A percentile compares a stretch with the other conserved stretches of the same genome.
Conservation (phyloP, 2,329 filamentous ascomycete genomes). For the Fusarium sp. region DNA sequence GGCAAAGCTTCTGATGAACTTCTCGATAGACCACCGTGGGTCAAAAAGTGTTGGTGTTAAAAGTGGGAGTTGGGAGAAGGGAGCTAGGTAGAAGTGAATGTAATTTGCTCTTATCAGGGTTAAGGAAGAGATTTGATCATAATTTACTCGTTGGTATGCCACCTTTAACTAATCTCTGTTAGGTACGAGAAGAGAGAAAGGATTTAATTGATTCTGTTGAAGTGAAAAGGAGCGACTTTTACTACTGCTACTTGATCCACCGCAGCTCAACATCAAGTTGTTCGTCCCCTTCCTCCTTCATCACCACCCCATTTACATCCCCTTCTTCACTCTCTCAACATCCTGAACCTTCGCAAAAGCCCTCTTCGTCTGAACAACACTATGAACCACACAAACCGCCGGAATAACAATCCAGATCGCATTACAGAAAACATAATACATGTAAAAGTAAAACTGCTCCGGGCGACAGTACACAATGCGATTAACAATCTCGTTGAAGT, state of each 20-base stretch:
- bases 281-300: too few species aligned
- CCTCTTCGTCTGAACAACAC: conserved; percentile 38
- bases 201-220: background rate
- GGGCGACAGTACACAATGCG: conserved; percentile 60
- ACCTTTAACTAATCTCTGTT: background rate
- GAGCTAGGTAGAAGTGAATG: background rate
- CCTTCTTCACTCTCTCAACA: conserved; percentile 41
- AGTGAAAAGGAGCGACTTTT: background rate
- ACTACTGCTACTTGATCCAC: background rate
- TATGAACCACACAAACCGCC: conserved; percentile 45
- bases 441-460: conserved; percentile 63
- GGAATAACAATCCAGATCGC: conserved; percentile 65
- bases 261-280: background rate
- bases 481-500: conserved; percentile 54
- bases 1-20: too few species aligned
- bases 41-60: too few species aligned
- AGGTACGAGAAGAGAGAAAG: background rate
- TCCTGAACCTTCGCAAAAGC: conserved; percentile 46
- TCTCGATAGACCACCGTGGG: too few species aligned
- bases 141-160: background rate
- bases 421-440: conserved; percentile 64
- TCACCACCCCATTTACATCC: background rate
- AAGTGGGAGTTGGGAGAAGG: background rate
- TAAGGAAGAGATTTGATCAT: background rate
- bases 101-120: background rate